Evolutionary conservation across 192 early-diverging fungal genomes (phyloP), one percentile per base, ranked within the genome.

Genomic region (Linnemannia hyalina): DNA sequence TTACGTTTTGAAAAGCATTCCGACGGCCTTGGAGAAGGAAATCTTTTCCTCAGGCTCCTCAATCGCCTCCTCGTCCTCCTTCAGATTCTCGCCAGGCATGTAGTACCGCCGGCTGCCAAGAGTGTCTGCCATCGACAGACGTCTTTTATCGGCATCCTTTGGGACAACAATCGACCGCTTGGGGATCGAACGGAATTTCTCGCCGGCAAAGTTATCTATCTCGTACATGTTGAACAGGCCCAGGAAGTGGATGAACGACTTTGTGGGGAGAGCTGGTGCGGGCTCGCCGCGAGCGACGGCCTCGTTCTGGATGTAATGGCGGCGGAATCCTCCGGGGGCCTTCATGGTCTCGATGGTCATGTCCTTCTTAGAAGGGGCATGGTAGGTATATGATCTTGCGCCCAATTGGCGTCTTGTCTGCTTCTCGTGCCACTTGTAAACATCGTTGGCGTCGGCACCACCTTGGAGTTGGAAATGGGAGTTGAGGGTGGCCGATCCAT

Each of bases 311-410:
- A 97, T 77, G 88, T 95, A 97, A 80, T 95, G 93, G 13, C 97
- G 93, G n/a, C 97, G 91, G 86, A 98, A 96, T 10, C 94, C 95
- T 68, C 97, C 97, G 2, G 97, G 97, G 41, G 95, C 89, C 38
- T 89, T 89, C 63, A 95, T 92, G 52, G 90, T 83, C 44, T 92
- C 85, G 32, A 89, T 88, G 15, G 36, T 75, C 0, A 76, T 15
- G 44, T 88, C 83, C 18, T 81, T 57, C 20, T 81, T 88, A 9
- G 70, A 69, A 10, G 84, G 84, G 1, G 80, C 84, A 40, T 86
- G 79, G 55, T 86, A 86, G 16, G 79, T 81, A 35, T 86, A 32
- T 18, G 91, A 89, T 60, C 91, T 68, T 5, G 80, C 77, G 36
- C 86, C 73, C 10, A 84, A 36, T 35, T 80, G 77, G 3, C 75